Evolutionary conservation across 768 basidiomycete species (phyloP).

Genomic region (Termitomyces sp.): DNA sequence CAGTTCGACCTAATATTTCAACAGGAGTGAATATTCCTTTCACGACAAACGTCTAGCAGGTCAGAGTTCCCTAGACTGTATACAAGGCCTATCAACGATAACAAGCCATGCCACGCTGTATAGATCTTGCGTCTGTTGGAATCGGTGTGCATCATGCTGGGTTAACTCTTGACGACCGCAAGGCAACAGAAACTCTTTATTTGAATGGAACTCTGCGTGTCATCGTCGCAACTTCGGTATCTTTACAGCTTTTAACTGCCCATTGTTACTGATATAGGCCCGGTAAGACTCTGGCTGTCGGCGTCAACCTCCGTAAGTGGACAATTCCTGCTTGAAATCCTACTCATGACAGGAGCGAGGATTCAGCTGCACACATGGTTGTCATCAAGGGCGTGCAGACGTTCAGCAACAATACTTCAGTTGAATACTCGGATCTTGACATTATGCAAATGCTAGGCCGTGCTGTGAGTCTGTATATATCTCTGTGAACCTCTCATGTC

Average conservation of each 20-base stretch:
- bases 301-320: constrained; percentile 85
- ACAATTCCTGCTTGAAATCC: not conserved
- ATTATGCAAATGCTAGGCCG: constrained; percentile 96
- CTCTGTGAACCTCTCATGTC: not conserved
- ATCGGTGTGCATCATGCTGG: constrained; percentile 95
- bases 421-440: constrained; percentile 90
- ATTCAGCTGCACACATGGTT: constrained; percentile 83
- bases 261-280: not conserved
- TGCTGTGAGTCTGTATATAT: constrained; percentile 48
- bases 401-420: constrained; percentile 62
- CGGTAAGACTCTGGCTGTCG: constrained; percentile 87
- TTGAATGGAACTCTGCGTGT: constrained; percentile 56
- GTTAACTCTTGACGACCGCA: constrained; percentile 65
- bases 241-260: constrained; percentile 15
- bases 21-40: constrained; percentile 53
- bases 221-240: constrained; percentile 79
- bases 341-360: not conserved
- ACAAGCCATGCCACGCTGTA: not conserved
- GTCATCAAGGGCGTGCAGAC: constrained; percentile 87
- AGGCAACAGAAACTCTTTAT: constrained; percentile 68
- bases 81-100: not conserved
- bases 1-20: not conserved
- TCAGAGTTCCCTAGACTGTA: constrained; percentile 20
- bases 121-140: constrained; percentile 64
- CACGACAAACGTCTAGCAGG: constrained; percentile 64